Evolutionary conservation across 2,329 filamentous ascomycete genomes (phyloP), one percentile per base, ranked within the genome.

Genomic region (Blumeria hordei): DNA sequence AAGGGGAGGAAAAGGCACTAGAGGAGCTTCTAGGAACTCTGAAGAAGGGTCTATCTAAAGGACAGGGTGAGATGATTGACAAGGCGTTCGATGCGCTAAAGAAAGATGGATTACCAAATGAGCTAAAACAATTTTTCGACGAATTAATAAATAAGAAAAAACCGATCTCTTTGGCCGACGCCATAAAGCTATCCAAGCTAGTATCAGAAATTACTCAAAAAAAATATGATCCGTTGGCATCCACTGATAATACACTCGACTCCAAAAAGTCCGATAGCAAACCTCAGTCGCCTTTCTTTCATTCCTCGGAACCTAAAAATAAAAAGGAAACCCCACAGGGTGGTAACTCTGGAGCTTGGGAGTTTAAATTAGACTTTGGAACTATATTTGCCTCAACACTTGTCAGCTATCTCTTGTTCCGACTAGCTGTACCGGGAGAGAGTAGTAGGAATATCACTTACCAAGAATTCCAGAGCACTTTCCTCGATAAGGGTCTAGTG

Each of bases 391-490:
- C 81, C 50, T 73, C 74, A 34, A 69, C 74, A 16, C 74, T 85
- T 61, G 67, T 81, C 36, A 70, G 77, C 10, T 84, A 80, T 64
- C 71, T 83, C 55, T 65, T 80, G 51, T 82, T 79, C 67, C 71
- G 75, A 55, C 72, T 76, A 59, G 70, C 90, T 56, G 74, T 86
- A 57, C 81, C 81, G 3, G 74, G 75, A 18, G 80, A 84, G 59
- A 74, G 73, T 58, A 73, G 71, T 55, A 74, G 80, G 64, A 90
- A 98, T 66, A 95, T 98, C 57, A 96, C 92, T 55, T 98, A 88
- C 86, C 88, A 98, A 69, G 92, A 98, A 70, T 86, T 98, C 70
- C 76, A 85, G 59, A 88, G 80, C 62, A 92, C 87, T 35, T 96
- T 94, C 73, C 74, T 98, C 58, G 88, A 95, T 69, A 95, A 94